A percentile compares a stretch with the other conserved stretches of the same genome.
Evolutionary conservation across 2,329 filamentous ascomycete genomes (phyloP).

Genomic region (Macroventuria anomochaeta): DNA sequence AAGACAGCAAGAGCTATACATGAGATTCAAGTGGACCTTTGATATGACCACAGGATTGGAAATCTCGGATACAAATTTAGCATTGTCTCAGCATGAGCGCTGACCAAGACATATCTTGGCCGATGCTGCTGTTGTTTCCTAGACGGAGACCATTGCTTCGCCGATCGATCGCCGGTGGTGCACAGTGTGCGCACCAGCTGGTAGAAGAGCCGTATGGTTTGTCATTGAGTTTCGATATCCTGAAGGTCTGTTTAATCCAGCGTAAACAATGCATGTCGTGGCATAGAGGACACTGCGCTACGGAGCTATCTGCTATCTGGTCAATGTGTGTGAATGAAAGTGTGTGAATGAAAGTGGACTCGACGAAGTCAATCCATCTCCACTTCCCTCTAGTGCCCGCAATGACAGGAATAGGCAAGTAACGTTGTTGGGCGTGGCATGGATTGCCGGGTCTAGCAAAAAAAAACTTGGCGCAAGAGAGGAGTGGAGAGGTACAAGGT

Average conservation of each 20-base stretch:
- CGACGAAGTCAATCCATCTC: not conserved
- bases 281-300: not conserved
- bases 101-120: conserved; percentile 1
- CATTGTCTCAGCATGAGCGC: not conserved
- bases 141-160: not conserved
- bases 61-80: not conserved
- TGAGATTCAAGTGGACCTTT: too few relatives aligned
- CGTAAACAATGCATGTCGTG: too few relatives aligned
- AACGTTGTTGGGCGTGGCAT: not conserved
- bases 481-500: too few relatives aligned
- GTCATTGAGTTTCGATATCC: too few relatives aligned
- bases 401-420: not conserved
- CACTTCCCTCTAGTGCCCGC: not conserved
- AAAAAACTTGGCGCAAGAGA: not conserved
- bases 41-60: not conserved
- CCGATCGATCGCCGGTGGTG: conserved; percentile 11
- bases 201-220: too few relatives aligned
- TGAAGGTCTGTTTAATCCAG: not conserved
- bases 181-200: not conserved
- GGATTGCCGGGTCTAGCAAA: not conserved
- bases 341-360: not conserved
- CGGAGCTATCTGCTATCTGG: not conserved
- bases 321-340: not conserved
- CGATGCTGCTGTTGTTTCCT: not conserved
- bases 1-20: too few relatives aligned